These are phyloP conservation scores for Spathaspora gorwiae DNA, from an alignment of 805 yeast genomes.

Conservation along the genomic window DNA sequence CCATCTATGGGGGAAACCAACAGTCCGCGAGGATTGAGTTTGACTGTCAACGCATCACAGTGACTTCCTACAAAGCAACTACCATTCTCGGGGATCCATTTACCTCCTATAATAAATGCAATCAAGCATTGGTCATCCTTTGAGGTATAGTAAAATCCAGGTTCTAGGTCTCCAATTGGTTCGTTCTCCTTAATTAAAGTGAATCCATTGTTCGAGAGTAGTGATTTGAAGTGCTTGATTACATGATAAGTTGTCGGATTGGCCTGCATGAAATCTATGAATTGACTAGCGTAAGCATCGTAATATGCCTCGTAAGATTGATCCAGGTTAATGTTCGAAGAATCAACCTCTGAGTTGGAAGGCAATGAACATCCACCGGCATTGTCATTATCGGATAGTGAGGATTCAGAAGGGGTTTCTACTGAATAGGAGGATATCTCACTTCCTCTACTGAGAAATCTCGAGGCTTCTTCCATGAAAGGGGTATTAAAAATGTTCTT, in stretches of 20 bases:
- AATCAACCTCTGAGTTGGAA: not conserved
- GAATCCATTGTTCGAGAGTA: slow-evolving; percentile 26
- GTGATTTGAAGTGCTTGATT: slow-evolving; percentile 17
- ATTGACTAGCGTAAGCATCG: slow-evolving; percentile 6
- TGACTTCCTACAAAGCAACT: slow-evolving; percentile 64
- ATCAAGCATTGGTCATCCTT: slow-evolving; percentile 30
- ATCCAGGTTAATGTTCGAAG: too few relatives aligned
- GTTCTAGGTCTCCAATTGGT: slow-evolving; percentile 8
- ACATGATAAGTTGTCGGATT: slow-evolving; percentile 43
- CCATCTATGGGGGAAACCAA: slow-evolving; percentile 24
- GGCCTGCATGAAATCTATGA: slow-evolving; percentile 12
- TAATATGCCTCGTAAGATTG: slow-evolving; percentile 1
- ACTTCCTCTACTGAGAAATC: not conserved
- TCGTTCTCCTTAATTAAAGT: slow-evolving; percentile 20
- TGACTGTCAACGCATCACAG: slow-evolving; percentile 35
- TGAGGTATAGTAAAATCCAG: slow-evolving; percentile 24
- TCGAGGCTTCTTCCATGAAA: too few relatives aligned
- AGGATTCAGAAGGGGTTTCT: slow-evolving; percentile 1
- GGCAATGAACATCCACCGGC: not conserved
- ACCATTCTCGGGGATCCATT: slow-evolving; percentile 50
- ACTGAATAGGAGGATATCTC: not conserved
- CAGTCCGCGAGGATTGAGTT: slow-evolving; percentile 25
- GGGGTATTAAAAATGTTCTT: too few relatives aligned
- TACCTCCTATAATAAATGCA: slow-evolving; percentile 35
- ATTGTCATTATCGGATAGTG: not conserved